Base-by-base conservation (phyloP, 2,329 filamentous ascomycete species). In the Hypoxylon sp. region DNA sequence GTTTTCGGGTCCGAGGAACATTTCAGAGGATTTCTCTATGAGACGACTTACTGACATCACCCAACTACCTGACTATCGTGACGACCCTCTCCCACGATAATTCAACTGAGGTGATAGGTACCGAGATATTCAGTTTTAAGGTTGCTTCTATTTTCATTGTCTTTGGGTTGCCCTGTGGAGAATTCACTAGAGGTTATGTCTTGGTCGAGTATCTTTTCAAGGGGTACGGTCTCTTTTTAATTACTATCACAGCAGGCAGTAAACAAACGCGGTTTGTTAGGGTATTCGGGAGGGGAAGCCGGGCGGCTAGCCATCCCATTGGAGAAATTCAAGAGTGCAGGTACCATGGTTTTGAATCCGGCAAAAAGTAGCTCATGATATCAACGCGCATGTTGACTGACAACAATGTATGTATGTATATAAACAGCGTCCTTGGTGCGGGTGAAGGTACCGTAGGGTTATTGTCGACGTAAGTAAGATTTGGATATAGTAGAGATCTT, bases 221-320 rank as follows among this genome's bases (percentile, higher is more conserved):
- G 48, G 25, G 34, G 34, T 32, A 25, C 43, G 36, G 38, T 30
- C 45, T 41, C 49, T 41, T 53, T 58, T 53, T 58, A 28, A 50
- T 58, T 50, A 49, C 50, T 34, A 53, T 56, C 30, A 45, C 30
- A 34, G 23, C 19, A 60, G 21, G 43, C 7, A 38, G 17, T 25
- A 58, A 41, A 52, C 32, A 58, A 58, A 67, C 28, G 38, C 67
- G 63, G 50, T 41, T 52, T 61, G 55, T 60, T 51, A 60, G 60
- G 63, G 58, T 53, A 67, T 36, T 67, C 58, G 61, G 64, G 67
- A 53, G 48, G 58, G 53, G 28, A 55, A 64, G 60, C 53, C 46
- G 53, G 46, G 55, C 64, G 61, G 64, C 32, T 65, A 17, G 58
- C 11, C 49, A 63, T 50, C 67, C 67, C 58, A 70, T 70, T 70